phyloP scores from a whole-genome alignment of 805 yeast species.

The Candida patagonica region DNA sequence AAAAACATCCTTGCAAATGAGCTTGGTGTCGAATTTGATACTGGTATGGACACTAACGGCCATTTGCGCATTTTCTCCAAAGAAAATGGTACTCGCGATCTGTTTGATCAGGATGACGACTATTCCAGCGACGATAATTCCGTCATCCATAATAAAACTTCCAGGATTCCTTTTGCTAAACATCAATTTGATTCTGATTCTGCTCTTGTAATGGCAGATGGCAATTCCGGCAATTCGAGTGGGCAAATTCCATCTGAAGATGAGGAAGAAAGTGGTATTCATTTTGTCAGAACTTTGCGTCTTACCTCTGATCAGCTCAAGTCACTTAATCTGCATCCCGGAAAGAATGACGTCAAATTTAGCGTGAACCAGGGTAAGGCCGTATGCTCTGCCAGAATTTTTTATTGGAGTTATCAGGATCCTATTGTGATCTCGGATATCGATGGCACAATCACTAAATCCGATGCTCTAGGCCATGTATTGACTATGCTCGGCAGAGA shows the following conservation, averaged over 20 bases:
- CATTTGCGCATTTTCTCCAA: conserved; percentile 24
- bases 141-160: background rate
- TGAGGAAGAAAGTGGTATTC: conserved; percentile 17
- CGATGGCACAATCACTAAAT: conserved; percentile 95
- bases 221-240: background rate
- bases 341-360: conserved; percentile 70
- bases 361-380: conserved; percentile 80
- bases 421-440: conserved; percentile 96
- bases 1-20: conserved; percentile 70
- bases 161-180: conserved; percentile 4
- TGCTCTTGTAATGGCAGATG: conserved; percentile 4
- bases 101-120: conserved; percentile 4
- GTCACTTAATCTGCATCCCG: conserved; percentile 61
- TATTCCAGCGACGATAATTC: conserved; percentile 12
- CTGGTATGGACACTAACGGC: conserved; percentile 26
- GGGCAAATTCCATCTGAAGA: conserved; percentile 8
- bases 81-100: conserved; percentile 4
- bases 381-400: conserved; percentile 60
- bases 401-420: conserved; percentile 70
- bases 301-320: conserved; percentile 84
- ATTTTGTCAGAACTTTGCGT: conserved; percentile 77
- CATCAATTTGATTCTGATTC: conserved; percentile 9
- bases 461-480: conserved; percentile 96
- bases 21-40: conserved; percentile 31
- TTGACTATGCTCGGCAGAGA: conserved; percentile 88